phyloP scores from a whole-genome alignment of 306 rosid genomes.

The Abrus pulchellus region DNA sequence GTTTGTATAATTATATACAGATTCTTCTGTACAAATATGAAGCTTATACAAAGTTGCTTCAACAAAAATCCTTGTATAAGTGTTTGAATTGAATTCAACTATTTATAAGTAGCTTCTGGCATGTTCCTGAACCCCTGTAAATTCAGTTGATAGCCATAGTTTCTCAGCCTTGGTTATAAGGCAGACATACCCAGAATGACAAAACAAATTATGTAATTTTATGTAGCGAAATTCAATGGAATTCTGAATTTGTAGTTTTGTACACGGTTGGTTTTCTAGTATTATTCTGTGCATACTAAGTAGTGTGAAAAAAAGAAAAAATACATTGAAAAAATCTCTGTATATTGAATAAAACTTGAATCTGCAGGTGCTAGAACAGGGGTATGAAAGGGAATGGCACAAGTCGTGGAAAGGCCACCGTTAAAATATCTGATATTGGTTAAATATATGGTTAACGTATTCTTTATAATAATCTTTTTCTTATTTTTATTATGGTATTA shows the following conservation, averaged over 20 bases:
- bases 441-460: too few relatives aligned
- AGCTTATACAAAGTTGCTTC: constrained; percentile 62
- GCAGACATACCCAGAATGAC: not conserved
- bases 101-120: constrained; percentile 48
- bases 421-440: too few relatives aligned
- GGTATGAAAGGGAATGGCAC: not conserved
- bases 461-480: too few relatives aligned
- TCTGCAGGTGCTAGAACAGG: not conserved
- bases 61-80: constrained; percentile 59
- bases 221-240: constrained; percentile 13
- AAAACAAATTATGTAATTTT: constrained; percentile 22
- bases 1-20: constrained; percentile 66
- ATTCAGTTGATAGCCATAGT: constrained; percentile 15
- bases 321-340: not conserved
- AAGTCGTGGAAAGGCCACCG: not conserved
- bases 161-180: not conserved
- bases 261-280: constrained; percentile 2
- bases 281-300: constrained; percentile 4
- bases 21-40: constrained; percentile 78
- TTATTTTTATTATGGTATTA: too few relatives aligned
- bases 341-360: not conserved
- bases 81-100: constrained; percentile 54
- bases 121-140: constrained; percentile 33
- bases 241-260: constrained; percentile 5
- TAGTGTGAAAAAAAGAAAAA: not conserved